phyloP scores from a whole-genome alignment of 805 yeast genomes.

The Lipomyces oligophaga region DNA sequence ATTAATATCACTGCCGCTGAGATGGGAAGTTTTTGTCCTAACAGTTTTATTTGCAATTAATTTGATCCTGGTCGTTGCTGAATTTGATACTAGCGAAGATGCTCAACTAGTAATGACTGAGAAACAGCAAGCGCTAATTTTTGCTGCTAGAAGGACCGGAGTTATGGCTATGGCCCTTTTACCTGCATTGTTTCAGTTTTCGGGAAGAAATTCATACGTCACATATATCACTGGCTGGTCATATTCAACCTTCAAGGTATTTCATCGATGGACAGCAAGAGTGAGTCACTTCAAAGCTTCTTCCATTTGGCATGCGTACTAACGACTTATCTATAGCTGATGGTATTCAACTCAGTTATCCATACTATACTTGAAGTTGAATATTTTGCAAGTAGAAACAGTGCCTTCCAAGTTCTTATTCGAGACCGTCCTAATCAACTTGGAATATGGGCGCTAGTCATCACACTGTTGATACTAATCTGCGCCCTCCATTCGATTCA shows the following conservation, averaged over 20 bases:
- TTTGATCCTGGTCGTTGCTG: slow-evolving; percentile 33
- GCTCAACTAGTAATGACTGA: slow-evolving; percentile 2
- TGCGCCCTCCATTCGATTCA: slow-evolving; percentile 55
- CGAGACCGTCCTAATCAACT: no score
- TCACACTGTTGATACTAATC: no score
- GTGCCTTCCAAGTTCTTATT: background rate
- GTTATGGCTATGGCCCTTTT: slow-evolving; percentile 33
- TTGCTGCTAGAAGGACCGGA: slow-evolving; percentile 31
- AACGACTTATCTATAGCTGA: background rate
- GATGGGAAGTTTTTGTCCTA: slow-evolving; percentile 40
- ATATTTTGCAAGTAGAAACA: slow-evolving; percentile 20
- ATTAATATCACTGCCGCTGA: slow-evolving; percentile 39
- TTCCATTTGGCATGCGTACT: background rate
- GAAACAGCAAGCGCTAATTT: background rate
- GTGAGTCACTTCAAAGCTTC: slow-evolving; percentile 35
- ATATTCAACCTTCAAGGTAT: slow-evolving; percentile 54
- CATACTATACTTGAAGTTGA: slow-evolving; percentile 57
- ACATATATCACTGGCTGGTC: slow-evolving; percentile 59
- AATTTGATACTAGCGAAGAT: slow-evolving; percentile 9
- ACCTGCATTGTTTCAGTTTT: slow-evolving; percentile 59
- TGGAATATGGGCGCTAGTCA: no score
- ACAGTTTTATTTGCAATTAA: slow-evolving; percentile 37
- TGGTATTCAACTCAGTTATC: slow-evolving; percentile 44
- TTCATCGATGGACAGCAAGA: slow-evolving; percentile 64
- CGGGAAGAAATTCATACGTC: slow-evolving; percentile 72